Base-by-base conservation (phyloP, 176 grass and related monocot genomes). In the Leersia perrieri region DNA sequence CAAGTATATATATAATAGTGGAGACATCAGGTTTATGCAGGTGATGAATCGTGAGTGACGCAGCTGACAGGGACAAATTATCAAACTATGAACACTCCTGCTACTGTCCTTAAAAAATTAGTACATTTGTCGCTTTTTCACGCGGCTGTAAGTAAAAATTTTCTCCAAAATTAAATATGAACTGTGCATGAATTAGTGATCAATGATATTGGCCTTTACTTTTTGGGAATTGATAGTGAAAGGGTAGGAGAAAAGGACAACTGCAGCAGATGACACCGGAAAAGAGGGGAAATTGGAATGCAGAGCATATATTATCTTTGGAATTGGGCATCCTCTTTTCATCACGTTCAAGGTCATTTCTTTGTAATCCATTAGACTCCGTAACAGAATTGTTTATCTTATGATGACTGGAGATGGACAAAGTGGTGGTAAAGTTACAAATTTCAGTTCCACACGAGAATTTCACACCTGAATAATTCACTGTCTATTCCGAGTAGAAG, bases 311-410 rank as follows among this genome's bases (percentile, higher is more conserved):
- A 58, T 58, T 25, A 33, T 79, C 16, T 38, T 47, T 16, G 26
- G 12, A 41, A 26, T 8, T 40, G 11, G 39, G 39, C 58, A 31
- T 25, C 72, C 63, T 31, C 66, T 76, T 77, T 49, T 36, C 25
- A 63, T 51, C 79, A 82, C 40, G 79, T 87, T 70, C 30, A 49
- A 13, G 28, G 28, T 44, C n/a, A 45, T 75, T 12, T 44, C 22
- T 47, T 41, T 36, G 63, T 75, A 67, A 2, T 69, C 78, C 40
- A 33, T 15, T 9, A 33, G 34, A 32, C 67, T 20, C 34, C 31
- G 13, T 26, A 33, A 47, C 23, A 33, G 35, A 10, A 0, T 3
- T 18, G 4, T 18, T 55, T 53, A 20, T 5, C 5, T 9, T 51
- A 35, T 8, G 30, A 35, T 8, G 30, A 58, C 33, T 80, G 63